Evolutionary conservation across 495 filamentous ascomycete genomes (phyloP).

Genomic region (Penicillium ochrochloron): DNA sequence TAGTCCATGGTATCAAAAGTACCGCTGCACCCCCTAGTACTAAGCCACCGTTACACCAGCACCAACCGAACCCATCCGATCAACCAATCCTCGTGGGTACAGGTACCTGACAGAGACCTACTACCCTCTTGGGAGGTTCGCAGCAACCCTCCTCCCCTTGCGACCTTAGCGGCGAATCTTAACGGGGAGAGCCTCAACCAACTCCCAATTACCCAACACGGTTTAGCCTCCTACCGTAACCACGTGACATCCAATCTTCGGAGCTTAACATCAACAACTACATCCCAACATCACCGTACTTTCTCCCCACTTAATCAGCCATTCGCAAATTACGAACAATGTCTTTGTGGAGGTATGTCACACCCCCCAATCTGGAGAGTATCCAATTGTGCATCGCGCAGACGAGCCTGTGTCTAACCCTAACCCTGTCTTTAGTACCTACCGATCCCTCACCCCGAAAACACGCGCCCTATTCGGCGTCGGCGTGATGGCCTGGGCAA

Average conservation of each 20-base stretch:
- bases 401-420: slow-evolving; percentile 16
- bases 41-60: slow-evolving; percentile 29
- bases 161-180: neutral
- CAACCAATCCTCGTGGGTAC: slow-evolving; percentile 20
- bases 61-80: slow-evolving; percentile 6
- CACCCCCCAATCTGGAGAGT: no score
- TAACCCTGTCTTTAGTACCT: slow-evolving; percentile 51
- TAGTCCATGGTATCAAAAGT: slow-evolving; percentile 18
- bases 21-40: slow-evolving; percentile 11
- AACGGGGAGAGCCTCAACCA: slow-evolving; percentile 12
- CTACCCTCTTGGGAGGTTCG: neutral
- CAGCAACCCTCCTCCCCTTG: neutral
- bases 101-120: slow-evolving; percentile 13
- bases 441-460: slow-evolving; percentile 61
- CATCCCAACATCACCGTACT: neutral
- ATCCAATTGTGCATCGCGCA: no score
- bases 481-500: slow-evolving; percentile 68
- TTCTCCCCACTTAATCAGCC: neutral
- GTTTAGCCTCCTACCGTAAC: slow-evolving; percentile 12
- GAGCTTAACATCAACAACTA: slow-evolving; percentile 10
- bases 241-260: slow-evolving; percentile 26
- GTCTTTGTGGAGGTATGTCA: slow-evolving; percentile 47
- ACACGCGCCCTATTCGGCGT: slow-evolving; percentile 67
- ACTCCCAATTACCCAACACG: slow-evolving; percentile 11
- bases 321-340: slow-evolving; percentile 23